phyloP scores from a whole-genome alignment of 352 stramenopile genomes.

The Phytopythium mirpurense region DNA sequence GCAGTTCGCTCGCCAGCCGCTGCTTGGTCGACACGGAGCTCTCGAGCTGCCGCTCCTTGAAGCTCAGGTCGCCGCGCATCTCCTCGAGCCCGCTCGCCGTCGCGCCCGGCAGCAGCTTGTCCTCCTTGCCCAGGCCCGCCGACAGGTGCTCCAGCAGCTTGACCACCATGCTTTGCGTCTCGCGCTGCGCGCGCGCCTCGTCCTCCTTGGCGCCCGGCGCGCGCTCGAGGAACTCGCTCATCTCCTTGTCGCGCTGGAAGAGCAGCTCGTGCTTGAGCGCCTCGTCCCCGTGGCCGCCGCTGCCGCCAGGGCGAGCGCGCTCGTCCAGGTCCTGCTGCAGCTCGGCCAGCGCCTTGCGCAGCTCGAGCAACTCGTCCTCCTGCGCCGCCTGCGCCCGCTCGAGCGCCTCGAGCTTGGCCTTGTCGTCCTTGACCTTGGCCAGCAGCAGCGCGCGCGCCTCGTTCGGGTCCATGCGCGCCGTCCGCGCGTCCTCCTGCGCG shows the following conservation, averaged over 20 bases:
- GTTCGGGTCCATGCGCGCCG: constrained; percentile 86
- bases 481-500: constrained; percentile 78
- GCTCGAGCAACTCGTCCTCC: constrained; percentile 48
- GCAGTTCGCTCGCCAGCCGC: constrained; percentile 77
- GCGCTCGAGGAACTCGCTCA: constrained; percentile 85
- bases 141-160: constrained; percentile 91
- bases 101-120: constrained; percentile 65
- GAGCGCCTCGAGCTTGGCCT: constrained; percentile 73
- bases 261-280: constrained; percentile 86
- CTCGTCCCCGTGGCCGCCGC: constrained; percentile 54
- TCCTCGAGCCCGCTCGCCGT: constrained; percentile 72
- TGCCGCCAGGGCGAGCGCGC: constrained; percentile 47
- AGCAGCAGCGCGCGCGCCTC: constrained; percentile 76
- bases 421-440: constrained; percentile 86
- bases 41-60: constrained; percentile 92
- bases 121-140: constrained; percentile 49
- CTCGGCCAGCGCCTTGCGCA: constrained; percentile 48
- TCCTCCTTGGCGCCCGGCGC: constrained; percentile 75
- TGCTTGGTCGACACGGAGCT: constrained; percentile 86
- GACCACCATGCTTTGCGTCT: constrained; percentile 79
- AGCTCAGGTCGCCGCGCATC: constrained; percentile 85
- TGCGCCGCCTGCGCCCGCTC: constrained; percentile 49
- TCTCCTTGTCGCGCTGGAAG: constrained; percentile 88
- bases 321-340: constrained; percentile 63
- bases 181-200: constrained; percentile 43